Conservation (phyloP, 306 rosid genomes). For the Boehmeria nivea region DNA sequence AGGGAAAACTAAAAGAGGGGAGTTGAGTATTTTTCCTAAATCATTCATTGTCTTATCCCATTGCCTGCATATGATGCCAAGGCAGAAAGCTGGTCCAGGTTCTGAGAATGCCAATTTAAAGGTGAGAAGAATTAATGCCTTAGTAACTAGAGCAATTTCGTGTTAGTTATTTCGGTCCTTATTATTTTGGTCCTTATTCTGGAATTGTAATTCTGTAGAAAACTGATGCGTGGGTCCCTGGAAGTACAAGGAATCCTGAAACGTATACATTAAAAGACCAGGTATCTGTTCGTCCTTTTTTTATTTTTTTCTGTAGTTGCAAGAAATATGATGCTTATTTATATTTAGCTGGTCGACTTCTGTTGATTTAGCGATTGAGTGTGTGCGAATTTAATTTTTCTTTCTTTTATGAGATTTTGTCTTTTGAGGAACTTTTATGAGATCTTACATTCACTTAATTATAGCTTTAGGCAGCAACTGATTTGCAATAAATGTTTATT, state of each 20-base stretch:
- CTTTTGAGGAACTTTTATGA: no score
- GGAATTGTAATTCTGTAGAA: slow-evolving; percentile 35
- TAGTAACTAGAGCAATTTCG: background rate
- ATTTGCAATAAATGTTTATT: no score
- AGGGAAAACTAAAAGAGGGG: slow-evolving; percentile 93
- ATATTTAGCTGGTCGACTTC: no score
- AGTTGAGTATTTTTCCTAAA: slow-evolving; percentile 75
- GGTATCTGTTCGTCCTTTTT: slow-evolving; percentile 22
- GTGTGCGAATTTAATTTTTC: background rate
- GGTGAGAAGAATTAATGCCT: slow-evolving; percentile 27
- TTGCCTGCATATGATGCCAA: slow-evolving; percentile 87
- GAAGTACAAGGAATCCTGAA: slow-evolving; percentile 77
- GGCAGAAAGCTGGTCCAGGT: slow-evolving; percentile 55
- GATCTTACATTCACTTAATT: no score
- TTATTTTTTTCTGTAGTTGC: background rate
- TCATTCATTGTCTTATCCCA: slow-evolving; percentile 59
- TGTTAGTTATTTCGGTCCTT: slow-evolving; percentile 3
- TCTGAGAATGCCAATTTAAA: slow-evolving; percentile 51
- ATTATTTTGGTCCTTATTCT: slow-evolving; percentile 3
- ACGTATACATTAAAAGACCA: slow-evolving; percentile 67
- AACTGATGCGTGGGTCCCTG: slow-evolving; percentile 59
- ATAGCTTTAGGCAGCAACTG: no score
- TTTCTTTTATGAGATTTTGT: background rate
- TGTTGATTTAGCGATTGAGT: no score
- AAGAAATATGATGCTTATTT: background rate